Base-by-base conservation (phyloP, 768 basidiomycete genomes). In the Candolleomyces eurysporus region DNA sequence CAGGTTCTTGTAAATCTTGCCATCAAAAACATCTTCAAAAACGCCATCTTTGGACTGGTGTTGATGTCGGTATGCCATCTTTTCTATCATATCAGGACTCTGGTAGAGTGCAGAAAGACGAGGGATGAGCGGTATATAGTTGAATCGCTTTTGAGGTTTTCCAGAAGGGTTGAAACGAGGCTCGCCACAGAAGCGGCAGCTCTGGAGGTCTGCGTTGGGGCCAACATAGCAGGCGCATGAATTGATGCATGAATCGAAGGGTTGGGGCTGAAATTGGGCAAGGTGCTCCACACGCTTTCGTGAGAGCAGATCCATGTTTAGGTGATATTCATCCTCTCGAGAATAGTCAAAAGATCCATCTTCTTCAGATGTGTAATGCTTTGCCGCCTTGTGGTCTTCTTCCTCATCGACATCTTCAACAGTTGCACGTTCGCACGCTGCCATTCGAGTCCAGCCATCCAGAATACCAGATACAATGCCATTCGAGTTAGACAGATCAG, bases 11-110 rank as follows among this genome's bases (percentile, higher is more conserved):
- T 82, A 83, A 30, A 66, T 58, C 0, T 56, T 16, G 0, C 72
- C 55, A 66, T 81, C 77, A 61, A 79, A 77, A 26, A 79, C 66
- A 64, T 82, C 76, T 11, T 49, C 66, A 42, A 73, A 70, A 17
- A 52, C 49, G 0, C 64, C 68, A 17, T 61, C 65, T n/a, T 63
- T 65, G 30, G 21, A 48, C 61, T 73, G 71, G 13, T 4, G 26
- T 26, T 67, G 49, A 11, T 61, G 22, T 3, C 73, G 67, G 64
- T 77, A 76, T 19, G 51, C 42, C 67, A 75, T 67, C 43, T 50
- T 17, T 30, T 63, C 16, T 0, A 71, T 70, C 58, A 63, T 63
- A 1, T 58, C 43, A 2, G 22, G n/a, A 46, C 69, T 75, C 1
- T 56, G 52, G 17, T 62, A 68, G 45, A 71, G 67, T 0, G 68